These are phyloP conservation scores for Emericellopsis atlantica DNA, from an alignment of 2,329 filamentous ascomycete species.

Conservation along the genomic window DNA sequence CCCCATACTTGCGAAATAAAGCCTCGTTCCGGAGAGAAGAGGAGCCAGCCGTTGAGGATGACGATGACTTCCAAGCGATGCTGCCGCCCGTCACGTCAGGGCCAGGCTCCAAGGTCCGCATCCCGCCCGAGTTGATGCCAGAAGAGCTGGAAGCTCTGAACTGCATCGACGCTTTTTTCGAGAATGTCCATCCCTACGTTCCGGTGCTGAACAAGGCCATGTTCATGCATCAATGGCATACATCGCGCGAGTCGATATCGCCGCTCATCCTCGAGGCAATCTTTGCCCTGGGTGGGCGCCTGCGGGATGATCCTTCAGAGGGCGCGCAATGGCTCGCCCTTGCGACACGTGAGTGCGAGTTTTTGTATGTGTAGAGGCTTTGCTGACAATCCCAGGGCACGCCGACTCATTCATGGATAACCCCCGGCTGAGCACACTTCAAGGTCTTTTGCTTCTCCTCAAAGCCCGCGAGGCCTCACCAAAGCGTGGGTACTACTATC, in stretches of 20 bases:
- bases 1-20: conserved; percentile 71
- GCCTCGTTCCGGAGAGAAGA: conserved; percentile 36
- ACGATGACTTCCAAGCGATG: conserved; percentile 59
- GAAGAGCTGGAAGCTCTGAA: conserved; percentile 67
- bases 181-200: conserved; percentile 82
- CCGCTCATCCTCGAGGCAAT: conserved; percentile 81
- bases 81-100: conserved; percentile 56
- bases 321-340: conserved; percentile 89
- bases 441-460: conserved; percentile 74
- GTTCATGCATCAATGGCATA: conserved; percentile 85
- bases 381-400: conserved; percentile 45
- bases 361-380: background rate
- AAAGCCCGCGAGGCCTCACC: conserved; percentile 89
- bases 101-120: conserved; percentile 67
- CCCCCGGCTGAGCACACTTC: conserved; percentile 79
- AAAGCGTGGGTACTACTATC: conserved; percentile 89
- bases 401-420: conserved; percentile 90
- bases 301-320: conserved; percentile 72
- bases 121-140: conserved; percentile 89
- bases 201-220: conserved; percentile 73
- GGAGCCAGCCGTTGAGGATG: conserved; percentile 53
- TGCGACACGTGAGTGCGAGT: conserved; percentile 52
- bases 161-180: conserved; percentile 86
- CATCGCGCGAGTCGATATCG: conserved; percentile 71
- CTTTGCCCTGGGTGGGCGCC: conserved; percentile 75